These are phyloP conservation scores for Dictyophora rubrovolvata DNA, from an alignment of 768 basidiomycete genomes.

Conservation along the genomic window DNA sequence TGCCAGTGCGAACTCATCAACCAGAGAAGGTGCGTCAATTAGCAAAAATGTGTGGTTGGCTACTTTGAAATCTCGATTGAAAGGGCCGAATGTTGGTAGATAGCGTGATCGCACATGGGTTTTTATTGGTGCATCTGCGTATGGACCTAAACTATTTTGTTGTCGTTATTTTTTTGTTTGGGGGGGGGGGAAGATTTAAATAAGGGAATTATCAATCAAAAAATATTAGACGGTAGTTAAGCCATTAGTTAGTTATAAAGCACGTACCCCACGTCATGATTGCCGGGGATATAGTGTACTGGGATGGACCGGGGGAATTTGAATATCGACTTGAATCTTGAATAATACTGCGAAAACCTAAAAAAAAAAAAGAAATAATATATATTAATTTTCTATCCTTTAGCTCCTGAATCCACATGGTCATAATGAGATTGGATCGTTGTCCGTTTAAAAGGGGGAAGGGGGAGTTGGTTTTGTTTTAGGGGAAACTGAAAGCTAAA, in stretches of 20 bases:
- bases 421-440: too few relatives aligned
- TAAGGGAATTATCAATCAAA: neutral
- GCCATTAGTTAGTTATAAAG: neutral
- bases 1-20: slow-evolving; percentile 61
- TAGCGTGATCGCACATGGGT: slow-evolving; percentile 46
- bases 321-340: slow-evolving; percentile 67
- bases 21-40: slow-evolving; percentile 54
- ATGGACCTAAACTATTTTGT: slow-evolving; percentile 34
- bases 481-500: neutral
- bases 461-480: neutral
- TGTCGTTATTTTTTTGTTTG: too few relatives aligned
- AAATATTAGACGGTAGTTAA: neutral
- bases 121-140: slow-evolving; percentile 7
- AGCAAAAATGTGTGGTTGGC: slow-evolving; percentile 68
- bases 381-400: neutral
- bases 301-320: slow-evolving; percentile 37
- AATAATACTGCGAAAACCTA: slow-evolving; percentile 68
- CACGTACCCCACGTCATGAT: slow-evolving; percentile 76
- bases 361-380: neutral
- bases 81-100: slow-evolving; percentile 58
- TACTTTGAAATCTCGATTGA: slow-evolving; percentile 52
- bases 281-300: slow-evolving; percentile 73
- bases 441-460: too few relatives aligned
- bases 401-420: neutral
- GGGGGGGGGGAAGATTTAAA: slow-evolving; percentile 17